Evolutionary conservation across 768 basidiomycete genomes (phyloP).

Genomic region (Calocybe indica): DNA sequence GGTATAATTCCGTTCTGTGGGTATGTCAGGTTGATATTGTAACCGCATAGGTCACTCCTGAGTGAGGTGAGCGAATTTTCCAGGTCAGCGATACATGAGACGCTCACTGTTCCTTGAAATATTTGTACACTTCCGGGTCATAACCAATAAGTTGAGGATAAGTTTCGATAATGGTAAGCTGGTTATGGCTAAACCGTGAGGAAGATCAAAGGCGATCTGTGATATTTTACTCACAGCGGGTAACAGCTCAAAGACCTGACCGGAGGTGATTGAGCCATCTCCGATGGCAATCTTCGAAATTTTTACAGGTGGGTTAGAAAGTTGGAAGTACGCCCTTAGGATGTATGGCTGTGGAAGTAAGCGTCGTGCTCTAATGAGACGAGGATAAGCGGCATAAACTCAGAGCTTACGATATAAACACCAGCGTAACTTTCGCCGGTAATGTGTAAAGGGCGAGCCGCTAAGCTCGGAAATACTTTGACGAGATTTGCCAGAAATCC

Average conservation of each 20-base stretch:
- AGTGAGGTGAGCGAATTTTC: neutral
- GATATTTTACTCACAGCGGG: constrained; percentile 41
- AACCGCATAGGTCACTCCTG: constrained; percentile 58
- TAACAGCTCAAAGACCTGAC: constrained; percentile 41
- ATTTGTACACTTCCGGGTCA: constrained; percentile 57
- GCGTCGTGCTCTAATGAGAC: constrained; percentile 1
- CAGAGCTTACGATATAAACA: constrained; percentile 50
- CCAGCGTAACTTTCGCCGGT: constrained; percentile 77
- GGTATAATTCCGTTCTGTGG: constrained; percentile 55
- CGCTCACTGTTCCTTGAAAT: constrained; percentile 66
- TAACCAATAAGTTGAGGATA: constrained; percentile 76
- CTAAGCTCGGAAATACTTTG: constrained; percentile 67
- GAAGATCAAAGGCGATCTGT: neutral
- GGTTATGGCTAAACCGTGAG: constrained; percentile 1
- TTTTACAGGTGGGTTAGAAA: constrained; percentile 59
- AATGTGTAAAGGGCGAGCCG: constrained; percentile 59
- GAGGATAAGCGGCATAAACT: neutral
- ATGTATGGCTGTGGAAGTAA: constrained; percentile 56
- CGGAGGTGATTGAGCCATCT: constrained; percentile 54
- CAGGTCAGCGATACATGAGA: neutral
- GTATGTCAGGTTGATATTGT: constrained; percentile 62
- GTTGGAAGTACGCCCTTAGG: constrained; percentile 61
- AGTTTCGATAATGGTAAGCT: constrained; percentile 60
- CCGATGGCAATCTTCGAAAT: constrained; percentile 68
- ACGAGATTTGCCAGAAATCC: constrained; percentile 68